phyloP scores from a whole-genome alignment of 2,329 filamentous ascomycete genomes.

The Calonectria pauciramosa region DNA sequence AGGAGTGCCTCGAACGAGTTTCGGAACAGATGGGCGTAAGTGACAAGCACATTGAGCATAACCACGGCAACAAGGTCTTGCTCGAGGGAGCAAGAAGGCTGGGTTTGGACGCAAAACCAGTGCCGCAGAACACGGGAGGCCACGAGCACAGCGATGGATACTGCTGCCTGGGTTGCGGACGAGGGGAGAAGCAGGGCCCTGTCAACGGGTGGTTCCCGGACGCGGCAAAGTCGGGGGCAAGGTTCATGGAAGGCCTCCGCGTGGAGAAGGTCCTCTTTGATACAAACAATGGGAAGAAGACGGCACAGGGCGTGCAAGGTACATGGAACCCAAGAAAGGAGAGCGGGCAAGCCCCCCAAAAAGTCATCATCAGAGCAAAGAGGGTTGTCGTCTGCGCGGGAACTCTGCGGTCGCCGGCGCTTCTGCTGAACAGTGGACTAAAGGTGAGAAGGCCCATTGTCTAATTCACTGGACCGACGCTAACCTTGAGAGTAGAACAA shows the following conservation, averaged over 20 bases:
- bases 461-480: not conserved
- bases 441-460: not conserved
- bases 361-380: constrained; percentile 18
- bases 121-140: constrained; percentile 82
- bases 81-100: constrained; percentile 79
- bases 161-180: constrained; percentile 68
- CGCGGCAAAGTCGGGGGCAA: constrained; percentile 77
- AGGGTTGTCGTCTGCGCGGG: constrained; percentile 23
- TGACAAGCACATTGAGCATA: constrained; percentile 74
- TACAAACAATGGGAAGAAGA: constrained; percentile 57
- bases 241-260: constrained; percentile 82
- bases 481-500: not conserved
- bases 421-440: constrained; percentile 17
- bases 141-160: constrained; percentile 75
- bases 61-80: constrained; percentile 74
- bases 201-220: constrained; percentile 80
- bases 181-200: constrained; percentile 80
- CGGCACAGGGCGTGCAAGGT: constrained; percentile 77
- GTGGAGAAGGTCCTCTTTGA: constrained; percentile 77
- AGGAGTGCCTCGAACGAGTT: constrained; percentile 79
- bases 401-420: constrained; percentile 17
- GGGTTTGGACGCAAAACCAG: constrained; percentile 74
- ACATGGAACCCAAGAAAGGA: constrained; percentile 71
- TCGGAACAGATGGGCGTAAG: constrained; percentile 82
- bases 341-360: not conserved